These are phyloP conservation scores for Vinca major DNA, from an alignment of 305 asterid genomes.

Conservation along the genomic window DNA sequence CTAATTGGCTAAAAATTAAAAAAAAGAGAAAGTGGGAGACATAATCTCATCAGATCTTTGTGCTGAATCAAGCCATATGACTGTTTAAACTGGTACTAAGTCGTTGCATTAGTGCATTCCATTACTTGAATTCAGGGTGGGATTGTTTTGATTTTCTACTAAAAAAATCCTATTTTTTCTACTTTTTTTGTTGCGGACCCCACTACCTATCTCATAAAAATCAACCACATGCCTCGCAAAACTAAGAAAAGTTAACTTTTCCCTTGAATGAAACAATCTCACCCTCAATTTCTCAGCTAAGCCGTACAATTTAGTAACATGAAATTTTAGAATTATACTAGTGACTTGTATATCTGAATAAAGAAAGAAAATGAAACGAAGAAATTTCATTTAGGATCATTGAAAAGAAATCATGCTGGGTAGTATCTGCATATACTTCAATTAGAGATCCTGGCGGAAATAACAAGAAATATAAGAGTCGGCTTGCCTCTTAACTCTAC, in stretches of 20 bases:
- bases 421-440: background rate
- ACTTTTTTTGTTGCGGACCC: too few species aligned
- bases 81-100: background rate
- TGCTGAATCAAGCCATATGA: background rate
- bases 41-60: background rate
- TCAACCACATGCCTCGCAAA: too few species aligned
- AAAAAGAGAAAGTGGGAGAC: background rate
- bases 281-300: too few species aligned
- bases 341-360: background rate
- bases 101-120: background rate
- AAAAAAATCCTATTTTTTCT: too few species aligned
- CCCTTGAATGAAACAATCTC: too few species aligned
- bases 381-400: background rate
- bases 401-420: background rate
- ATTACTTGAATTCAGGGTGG: too few species aligned
- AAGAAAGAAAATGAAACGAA: background rate
- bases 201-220: too few species aligned
- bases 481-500: constrained; percentile 83
- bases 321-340: background rate
- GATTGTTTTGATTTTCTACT: too few species aligned
- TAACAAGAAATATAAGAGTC: background rate
- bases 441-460: background rate
- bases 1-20: constrained; percentile 6
- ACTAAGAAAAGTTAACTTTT: too few species aligned
- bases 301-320: background rate